Evolutionary conservation across 148 eudicot genomes (phyloP).

Genomic region (Fallopia convolvulus): DNA sequence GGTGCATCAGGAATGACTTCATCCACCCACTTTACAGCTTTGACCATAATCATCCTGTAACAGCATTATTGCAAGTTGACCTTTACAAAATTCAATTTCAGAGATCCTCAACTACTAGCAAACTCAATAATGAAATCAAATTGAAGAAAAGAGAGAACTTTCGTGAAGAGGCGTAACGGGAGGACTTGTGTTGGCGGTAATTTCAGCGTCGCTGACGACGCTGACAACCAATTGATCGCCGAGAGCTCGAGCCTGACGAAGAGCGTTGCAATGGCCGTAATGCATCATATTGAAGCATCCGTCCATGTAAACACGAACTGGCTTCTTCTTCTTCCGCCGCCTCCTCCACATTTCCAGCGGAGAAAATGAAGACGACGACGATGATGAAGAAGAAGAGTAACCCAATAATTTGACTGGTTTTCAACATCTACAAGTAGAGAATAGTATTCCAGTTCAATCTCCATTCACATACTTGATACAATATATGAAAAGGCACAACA

Average conservation of each 20-base stretch:
- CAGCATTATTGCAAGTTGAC: not conserved
- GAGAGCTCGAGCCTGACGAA: slow-evolving; percentile 88
- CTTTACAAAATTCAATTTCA: not conserved
- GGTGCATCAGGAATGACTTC: slow-evolving; percentile 99
- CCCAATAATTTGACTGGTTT: slow-evolving; percentile 27
- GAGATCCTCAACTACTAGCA: not conserved
- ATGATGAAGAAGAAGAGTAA: slow-evolving; percentile 25
- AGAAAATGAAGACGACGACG: slow-evolving; percentile 23
- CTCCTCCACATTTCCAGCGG: slow-evolving; percentile 17
- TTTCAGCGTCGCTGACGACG: slow-evolving; percentile 88
- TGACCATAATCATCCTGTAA: slow-evolving; percentile 84
- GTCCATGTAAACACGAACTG: slow-evolving; percentile 87
- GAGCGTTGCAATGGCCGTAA: slow-evolving; percentile 96
- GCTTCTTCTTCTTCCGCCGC: slow-evolving; percentile 53
- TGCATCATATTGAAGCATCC: slow-evolving; percentile 99
- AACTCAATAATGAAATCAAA: not conserved
- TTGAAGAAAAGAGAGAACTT: slow-evolving; percentile 28
- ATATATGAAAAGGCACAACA: too few relatives aligned
- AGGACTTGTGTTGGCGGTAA: slow-evolving; percentile 77
- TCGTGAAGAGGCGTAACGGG: slow-evolving; percentile 93
- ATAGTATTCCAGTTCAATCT: not conserved
- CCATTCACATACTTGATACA: too few relatives aligned
- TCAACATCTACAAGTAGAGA: too few relatives aligned
- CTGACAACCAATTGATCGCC: slow-evolving; percentile 97
- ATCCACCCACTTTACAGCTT: slow-evolving; percentile 98